Evolutionary conservation across 805 yeast species (phyloP), one percentile per base, ranked within the genome.

Genomic region (Starmerella floris): DNA sequence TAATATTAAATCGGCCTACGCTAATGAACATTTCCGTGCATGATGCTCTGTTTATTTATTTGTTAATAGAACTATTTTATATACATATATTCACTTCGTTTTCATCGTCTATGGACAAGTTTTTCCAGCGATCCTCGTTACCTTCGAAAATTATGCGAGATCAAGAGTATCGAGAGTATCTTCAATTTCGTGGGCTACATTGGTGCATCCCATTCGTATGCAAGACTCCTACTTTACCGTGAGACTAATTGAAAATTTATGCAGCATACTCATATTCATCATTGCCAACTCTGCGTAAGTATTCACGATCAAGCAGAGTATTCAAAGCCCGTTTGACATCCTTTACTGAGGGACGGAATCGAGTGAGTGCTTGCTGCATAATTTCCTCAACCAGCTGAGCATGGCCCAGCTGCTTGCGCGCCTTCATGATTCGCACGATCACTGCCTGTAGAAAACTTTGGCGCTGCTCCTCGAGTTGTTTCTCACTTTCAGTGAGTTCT

Each of bases 361-460:
- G 71, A 38, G 74, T 67, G 51, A 77, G 77, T 3, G 94, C 76
- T 58, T 84, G 94, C 46, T 83, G 80, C 54, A 83, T 77, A 33
- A 87, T 88, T 60, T 88, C 97, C 53, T 80, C 83, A 33, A 85
- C 77, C 55, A 88, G 70, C 42, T 77, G 78, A 38, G 78, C 80
- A 58, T 87, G 96, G 50, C 75, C 74, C 54, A 83, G 67, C 35
- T 69, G 70, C 60, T 85, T 82, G 57, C 95, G 73, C 1, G 95
- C 87, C 66, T 88, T 88, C 97, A 88, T 91, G 57, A 88, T 83
- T 55, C 98, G 73, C 31, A 88, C 97, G 62, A 91, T 84, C 56
- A 94, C 83, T 2, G 97, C 95, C 57, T 84, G 83, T 54, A 91
- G 68, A 63, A 78, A 79, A 57, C 81, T 76, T 62, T 79, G 80